Evolutionary conservation across 371 early-diverging fungal species (phyloP).

Genomic region (Mucor circinelloides): DNA sequence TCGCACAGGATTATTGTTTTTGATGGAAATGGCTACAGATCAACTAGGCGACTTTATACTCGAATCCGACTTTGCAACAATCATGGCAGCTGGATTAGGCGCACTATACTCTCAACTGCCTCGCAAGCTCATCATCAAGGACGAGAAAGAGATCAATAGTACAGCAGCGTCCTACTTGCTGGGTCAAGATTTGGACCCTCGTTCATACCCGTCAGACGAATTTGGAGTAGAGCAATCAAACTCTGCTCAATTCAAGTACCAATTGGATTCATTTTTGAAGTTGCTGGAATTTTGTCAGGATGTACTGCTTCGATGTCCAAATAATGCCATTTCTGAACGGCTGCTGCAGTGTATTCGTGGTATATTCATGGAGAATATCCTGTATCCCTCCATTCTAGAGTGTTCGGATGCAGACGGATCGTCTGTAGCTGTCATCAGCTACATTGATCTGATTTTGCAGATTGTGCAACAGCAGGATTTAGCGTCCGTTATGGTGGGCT

Average conservation of each 20-base stretch:
- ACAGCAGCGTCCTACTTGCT: slow-evolving; percentile 49
- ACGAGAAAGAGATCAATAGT: slow-evolving; percentile 34
- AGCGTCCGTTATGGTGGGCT: slow-evolving; percentile 73
- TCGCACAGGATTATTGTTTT: slow-evolving; percentile 84
- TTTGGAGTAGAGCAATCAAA: slow-evolving; percentile 56
- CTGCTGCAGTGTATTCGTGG: slow-evolving; percentile 71
- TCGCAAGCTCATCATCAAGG: slow-evolving; percentile 67
- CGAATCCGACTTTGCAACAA: slow-evolving; percentile 80
- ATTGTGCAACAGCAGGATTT: slow-evolving; percentile 76
- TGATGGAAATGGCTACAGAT: slow-evolving; percentile 82
- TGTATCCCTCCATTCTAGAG: slow-evolving; percentile 85
- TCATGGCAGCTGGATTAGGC: slow-evolving; percentile 85
- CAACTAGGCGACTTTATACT: slow-evolving; percentile 80
- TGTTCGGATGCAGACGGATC: slow-evolving; percentile 93
- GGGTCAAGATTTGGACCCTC: slow-evolving; percentile 38
- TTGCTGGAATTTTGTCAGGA: slow-evolving; percentile 86
- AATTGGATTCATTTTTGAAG: slow-evolving; percentile 79
- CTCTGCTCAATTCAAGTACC: slow-evolving; percentile 69
- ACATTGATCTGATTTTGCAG: slow-evolving; percentile 82
- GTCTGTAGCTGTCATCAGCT: slow-evolving; percentile 87
- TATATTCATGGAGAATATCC: slow-evolving; percentile 82
- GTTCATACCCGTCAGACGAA: slow-evolving; percentile 12
- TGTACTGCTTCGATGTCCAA: slow-evolving; percentile 80
- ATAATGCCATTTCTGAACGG: slow-evolving; percentile 62
- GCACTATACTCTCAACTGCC: slow-evolving; percentile 94